These are phyloP conservation scores for Papiliotrema fonsecae DNA, from an alignment of 1,284 basidiomycete species.

Conservation along the genomic window DNA sequence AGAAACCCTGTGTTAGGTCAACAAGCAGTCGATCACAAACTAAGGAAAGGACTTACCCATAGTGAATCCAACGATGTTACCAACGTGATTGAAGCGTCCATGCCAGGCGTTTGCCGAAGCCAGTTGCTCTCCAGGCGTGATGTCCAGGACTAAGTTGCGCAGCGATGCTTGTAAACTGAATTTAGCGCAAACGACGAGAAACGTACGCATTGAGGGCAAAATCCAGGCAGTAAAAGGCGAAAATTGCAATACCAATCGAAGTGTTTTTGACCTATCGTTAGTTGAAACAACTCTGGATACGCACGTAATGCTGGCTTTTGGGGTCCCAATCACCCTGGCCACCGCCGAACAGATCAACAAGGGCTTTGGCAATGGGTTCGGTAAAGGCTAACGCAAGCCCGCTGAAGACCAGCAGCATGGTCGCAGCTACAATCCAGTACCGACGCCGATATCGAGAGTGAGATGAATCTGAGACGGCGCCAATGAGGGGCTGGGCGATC, in stretches of 20 bases:
- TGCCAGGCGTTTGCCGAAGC: slow-evolving; percentile 97
- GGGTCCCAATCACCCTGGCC: slow-evolving; percentile 90
- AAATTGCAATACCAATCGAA: slow-evolving; percentile 79
- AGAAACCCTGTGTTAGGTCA: slow-evolving; percentile 61
- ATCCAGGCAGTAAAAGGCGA: slow-evolving; percentile 88
- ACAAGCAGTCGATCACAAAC: not conserved
- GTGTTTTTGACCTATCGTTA: slow-evolving; percentile 58
- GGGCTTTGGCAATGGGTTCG: slow-evolving; percentile 62
- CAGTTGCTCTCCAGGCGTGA: slow-evolving; percentile 79
- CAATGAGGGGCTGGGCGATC: slow-evolving; percentile 91
- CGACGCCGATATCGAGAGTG: slow-evolving; percentile 79
- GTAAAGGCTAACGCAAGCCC: slow-evolving; percentile 73
- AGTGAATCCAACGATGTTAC: slow-evolving; percentile 86
- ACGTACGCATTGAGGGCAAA: slow-evolving; percentile 75
- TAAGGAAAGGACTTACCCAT: slow-evolving; percentile 57
- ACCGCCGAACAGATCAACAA: slow-evolving; percentile 71
- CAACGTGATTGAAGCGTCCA: slow-evolving; percentile 89
- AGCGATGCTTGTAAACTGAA: slow-evolving; percentile 80
- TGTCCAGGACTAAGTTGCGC: slow-evolving; percentile 83
- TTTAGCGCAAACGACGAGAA: slow-evolving; percentile 1
- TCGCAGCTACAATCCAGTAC: slow-evolving; percentile 83
- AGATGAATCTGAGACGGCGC: slow-evolving; percentile 89
- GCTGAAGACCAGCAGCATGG: slow-evolving; percentile 57
- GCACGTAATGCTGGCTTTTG: slow-evolving; percentile 58
- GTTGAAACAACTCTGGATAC: slow-evolving; percentile 19